Evolutionary conservation across 176 grass and related monocot genomes (phyloP).

Genomic region (Zea mays): Zm-B73-REFERENCE-NAM-5.0 NC_050105.1:18842501-18843000

Average conservation of each 20-base stretch:
- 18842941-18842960: neutral
- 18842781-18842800: neutral
- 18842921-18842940: too few species aligned
- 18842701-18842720: slow-evolving; percentile 7
- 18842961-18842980: neutral
- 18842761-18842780: neutral
- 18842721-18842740: slow-evolving; percentile 22
- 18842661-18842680: slow-evolving; percentile 43
- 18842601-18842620: slow-evolving; percentile 41
- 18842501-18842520: slow-evolving; percentile 10
- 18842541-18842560: neutral
- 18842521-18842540: neutral
- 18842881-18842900: too few species aligned
- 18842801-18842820: neutral
- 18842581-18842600: slow-evolving; percentile 41
- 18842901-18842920: neutral
- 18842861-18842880: neutral
- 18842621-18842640: slow-evolving; percentile 35
- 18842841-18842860: neutral
- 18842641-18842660: slow-evolving; percentile 17
- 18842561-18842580: neutral
- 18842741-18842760: neutral
- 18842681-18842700: slow-evolving; percentile 25
- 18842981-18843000: neutral
- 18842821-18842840: neutral